phyloP scores from a whole-genome alignment of 257 asterid species.

The Ilex aquifolium region DNA sequence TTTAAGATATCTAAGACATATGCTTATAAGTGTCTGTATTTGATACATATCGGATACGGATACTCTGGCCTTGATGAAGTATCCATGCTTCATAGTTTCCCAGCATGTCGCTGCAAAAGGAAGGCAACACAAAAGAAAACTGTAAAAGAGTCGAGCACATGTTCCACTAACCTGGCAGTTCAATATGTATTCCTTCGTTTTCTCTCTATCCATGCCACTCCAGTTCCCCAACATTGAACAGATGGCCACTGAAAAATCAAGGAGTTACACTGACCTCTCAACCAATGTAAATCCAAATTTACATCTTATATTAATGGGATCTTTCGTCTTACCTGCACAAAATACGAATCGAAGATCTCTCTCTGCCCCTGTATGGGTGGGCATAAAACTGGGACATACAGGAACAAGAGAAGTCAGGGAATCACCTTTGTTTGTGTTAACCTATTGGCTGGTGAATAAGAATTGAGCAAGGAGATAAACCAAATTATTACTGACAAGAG shows the following conservation, averaged over 20 bases:
- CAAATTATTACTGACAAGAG: no score
- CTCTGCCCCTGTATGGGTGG: constrained; percentile 91
- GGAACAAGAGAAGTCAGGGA: neutral
- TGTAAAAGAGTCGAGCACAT: no score
- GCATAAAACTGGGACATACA: constrained; percentile 66
- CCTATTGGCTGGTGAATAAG: no score
- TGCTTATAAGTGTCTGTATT: no score
- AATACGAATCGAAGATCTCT: constrained; percentile 88
- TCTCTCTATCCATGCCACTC: constrained; percentile 86
- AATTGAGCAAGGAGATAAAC: no score
- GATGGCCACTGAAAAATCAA: constrained; percentile 62
- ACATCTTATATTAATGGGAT: constrained; percentile 2
- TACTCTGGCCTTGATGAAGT: no score
- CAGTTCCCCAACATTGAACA: constrained; percentile 76
- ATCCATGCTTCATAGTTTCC: no score
- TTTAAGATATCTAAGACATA: no score
- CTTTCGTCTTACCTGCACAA: constrained; percentile 68
- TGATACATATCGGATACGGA: no score
- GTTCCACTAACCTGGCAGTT: constrained; percentile 63
- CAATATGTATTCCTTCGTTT: constrained; percentile 70
- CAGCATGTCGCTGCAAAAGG: no score
- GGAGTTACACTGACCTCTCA: constrained; percentile 8
- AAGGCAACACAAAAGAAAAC: no score
- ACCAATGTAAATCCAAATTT: constrained; percentile 11
- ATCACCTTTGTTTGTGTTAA: no score